phyloP scores from a whole-genome alignment of 106 monocot species.

The Cymbidium sinense region DNA sequence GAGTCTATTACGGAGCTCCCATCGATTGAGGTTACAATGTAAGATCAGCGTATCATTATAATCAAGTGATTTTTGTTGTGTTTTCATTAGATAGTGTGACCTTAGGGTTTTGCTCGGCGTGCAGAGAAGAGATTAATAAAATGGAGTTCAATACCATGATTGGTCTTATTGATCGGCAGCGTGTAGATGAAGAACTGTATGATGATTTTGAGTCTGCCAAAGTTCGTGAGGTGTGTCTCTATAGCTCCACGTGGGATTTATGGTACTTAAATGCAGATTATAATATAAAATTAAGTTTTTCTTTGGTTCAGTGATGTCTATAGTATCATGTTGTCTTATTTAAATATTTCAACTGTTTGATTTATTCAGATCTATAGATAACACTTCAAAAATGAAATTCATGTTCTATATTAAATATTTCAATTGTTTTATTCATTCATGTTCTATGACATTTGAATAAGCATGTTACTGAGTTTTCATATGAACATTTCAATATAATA shows the following conservation, averaged over 20 bases:
- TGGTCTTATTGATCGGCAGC: constrained; percentile 80
- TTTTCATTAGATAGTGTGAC: not conserved
- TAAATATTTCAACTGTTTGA: no score
- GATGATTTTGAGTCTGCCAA: constrained; percentile 95
- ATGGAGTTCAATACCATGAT: constrained; percentile 93
- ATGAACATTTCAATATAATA: no score
- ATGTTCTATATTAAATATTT: no score
- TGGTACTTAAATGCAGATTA: not conserved
- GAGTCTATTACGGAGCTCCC: constrained; percentile 96
- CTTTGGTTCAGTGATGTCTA: not conserved
- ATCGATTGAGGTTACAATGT: constrained; percentile 77
- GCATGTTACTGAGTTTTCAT: no score
- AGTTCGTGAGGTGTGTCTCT: constrained; percentile 76
- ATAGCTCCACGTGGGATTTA: not conserved
- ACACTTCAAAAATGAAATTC: no score
- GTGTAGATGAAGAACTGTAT: constrained; percentile 83
- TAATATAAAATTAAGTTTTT: not conserved
- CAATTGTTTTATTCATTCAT: not conserved
- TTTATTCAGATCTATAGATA: no score
- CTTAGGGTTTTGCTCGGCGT: constrained; percentile 1
- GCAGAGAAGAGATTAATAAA: constrained; percentile 89
- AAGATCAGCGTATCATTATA: constrained; percentile 8
- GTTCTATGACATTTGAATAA: not conserved
- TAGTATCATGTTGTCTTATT: no score
- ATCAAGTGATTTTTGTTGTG: not conserved